phyloP scores from a whole-genome alignment of 805 yeast genomes.

The Babjeviella inositovora region DNA sequence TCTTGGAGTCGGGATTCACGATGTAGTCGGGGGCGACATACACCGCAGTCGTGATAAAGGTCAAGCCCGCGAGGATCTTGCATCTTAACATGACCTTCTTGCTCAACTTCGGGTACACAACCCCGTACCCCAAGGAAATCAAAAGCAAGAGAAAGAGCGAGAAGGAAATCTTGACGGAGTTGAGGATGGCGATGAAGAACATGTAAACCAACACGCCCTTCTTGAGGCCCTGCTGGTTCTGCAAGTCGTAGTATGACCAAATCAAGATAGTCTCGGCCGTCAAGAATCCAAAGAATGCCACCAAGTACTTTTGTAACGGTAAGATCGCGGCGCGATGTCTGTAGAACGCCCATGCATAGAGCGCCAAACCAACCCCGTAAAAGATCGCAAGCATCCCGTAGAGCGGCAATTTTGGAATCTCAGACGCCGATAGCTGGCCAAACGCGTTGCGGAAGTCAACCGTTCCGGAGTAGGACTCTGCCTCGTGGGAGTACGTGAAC shows the following conservation, averaged over 20 bases:
- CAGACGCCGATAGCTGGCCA: constrained; percentile 80
- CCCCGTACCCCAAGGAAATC: constrained; percentile 88
- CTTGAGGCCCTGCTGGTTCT: constrained; percentile 36
- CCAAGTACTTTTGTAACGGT: constrained; percentile 80
- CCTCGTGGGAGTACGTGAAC: constrained; percentile 38
- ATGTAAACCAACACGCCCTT: constrained; percentile 59
- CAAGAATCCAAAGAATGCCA: constrained; percentile 72
- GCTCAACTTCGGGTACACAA: constrained; percentile 76
- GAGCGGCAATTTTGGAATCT: constrained; percentile 79
- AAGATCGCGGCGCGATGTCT: constrained; percentile 76
- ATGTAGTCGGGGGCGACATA: constrained; percentile 37
- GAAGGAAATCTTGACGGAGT: constrained; percentile 70
- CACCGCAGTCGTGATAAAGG: constrained; percentile 35
- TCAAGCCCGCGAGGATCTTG: constrained; percentile 38
- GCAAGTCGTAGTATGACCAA: constrained; percentile 84
- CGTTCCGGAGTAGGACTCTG: constrained; percentile 37
- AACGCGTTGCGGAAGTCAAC: constrained; percentile 83
- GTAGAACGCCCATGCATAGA: constrained; percentile 74
- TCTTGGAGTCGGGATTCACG: constrained; percentile 28
- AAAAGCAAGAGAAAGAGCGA: constrained; percentile 77
- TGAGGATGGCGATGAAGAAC: constrained; percentile 62
- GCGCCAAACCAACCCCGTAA: constrained; percentile 68
- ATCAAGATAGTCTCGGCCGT: constrained; percentile 73
- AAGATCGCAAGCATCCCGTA: constrained; percentile 77
- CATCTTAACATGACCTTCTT: constrained; percentile 59